phyloP scores from a whole-genome alignment of 73 alveolate genomes.

The Tetrahymena elliotti region DNA sequence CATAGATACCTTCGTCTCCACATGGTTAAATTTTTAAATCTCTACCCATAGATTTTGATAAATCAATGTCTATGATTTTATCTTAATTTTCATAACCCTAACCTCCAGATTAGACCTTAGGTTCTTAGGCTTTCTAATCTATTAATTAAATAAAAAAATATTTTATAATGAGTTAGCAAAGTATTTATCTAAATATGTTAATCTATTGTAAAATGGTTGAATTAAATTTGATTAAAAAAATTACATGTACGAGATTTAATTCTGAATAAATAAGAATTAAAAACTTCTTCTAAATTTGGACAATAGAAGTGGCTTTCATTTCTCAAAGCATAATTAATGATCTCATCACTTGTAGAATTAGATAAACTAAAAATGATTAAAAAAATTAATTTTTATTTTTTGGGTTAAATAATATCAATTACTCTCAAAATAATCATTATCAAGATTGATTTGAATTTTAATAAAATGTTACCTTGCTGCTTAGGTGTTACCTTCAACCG shows the following conservation, averaged over 20 bases:
- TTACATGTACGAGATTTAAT: not conserved
- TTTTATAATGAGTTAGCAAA: no score
- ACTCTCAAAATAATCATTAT: no score
- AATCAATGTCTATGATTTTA: not conserved
- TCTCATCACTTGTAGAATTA: not conserved
- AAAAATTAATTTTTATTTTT: not conserved
- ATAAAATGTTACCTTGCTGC: not conserved
- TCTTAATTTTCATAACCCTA: not conserved
- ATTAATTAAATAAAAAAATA: not conserved
- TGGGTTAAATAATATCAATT: no score
- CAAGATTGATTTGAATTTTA: not conserved
- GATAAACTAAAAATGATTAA: not conserved
- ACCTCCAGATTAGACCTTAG: not conserved
- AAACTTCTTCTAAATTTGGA: not conserved
- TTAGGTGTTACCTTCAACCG: not conserved
- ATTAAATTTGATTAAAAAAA: no score
- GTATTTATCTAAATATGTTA: no score
- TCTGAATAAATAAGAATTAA: not conserved
- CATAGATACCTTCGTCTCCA: not conserved
- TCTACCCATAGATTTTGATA: not conserved
- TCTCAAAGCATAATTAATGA: not conserved
- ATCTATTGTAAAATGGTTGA: no score
- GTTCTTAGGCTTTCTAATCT: not conserved
- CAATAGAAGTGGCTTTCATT: not conserved
- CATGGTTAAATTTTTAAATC: not conserved